These are phyloP conservation scores for Spergularia bocconei DNA, from an alignment of 148 eudicot species.

Conservation along the genomic window DNA sequence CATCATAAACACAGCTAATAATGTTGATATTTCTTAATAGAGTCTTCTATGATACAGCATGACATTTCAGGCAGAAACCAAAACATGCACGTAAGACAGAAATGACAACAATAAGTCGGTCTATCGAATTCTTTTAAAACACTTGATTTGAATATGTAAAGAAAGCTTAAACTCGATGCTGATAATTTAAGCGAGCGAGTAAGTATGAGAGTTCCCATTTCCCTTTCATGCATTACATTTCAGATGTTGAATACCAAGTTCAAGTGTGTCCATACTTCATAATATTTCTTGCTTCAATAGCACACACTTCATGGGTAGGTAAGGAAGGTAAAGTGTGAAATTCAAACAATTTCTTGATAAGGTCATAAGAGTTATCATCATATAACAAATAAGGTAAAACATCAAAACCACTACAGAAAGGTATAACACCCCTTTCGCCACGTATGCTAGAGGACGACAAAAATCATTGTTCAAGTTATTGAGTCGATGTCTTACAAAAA, in stretches of 20 bases:
- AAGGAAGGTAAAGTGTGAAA: constrained; percentile 26
- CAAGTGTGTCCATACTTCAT: neutral
- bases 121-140: neutral
- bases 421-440: neutral
- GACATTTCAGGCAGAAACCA: constrained; percentile 9
- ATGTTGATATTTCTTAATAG: neutral
- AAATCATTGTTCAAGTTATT: no score
- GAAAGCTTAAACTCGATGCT: no score
- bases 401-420: constrained; percentile 11
- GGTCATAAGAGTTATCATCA: constrained; percentile 18
- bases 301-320: constrained; percentile 24
- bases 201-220: neutral
- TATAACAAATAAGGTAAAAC: constrained; percentile 15
- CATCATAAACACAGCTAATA: neutral
- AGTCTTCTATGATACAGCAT: neutral
- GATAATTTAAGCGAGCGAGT: no score
- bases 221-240: neutral
- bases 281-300: constrained; percentile 1
- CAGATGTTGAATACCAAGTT: neutral
- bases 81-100: constrained; percentile 6
- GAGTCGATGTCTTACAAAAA: no score
- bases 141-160: neutral
- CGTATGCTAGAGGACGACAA: neutral
- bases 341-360: constrained; percentile 23
- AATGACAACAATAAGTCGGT: neutral